phyloP scores from a whole-genome alignment of 2,329 filamentous ascomycete species.

The Chaetomium sp. region DNA sequence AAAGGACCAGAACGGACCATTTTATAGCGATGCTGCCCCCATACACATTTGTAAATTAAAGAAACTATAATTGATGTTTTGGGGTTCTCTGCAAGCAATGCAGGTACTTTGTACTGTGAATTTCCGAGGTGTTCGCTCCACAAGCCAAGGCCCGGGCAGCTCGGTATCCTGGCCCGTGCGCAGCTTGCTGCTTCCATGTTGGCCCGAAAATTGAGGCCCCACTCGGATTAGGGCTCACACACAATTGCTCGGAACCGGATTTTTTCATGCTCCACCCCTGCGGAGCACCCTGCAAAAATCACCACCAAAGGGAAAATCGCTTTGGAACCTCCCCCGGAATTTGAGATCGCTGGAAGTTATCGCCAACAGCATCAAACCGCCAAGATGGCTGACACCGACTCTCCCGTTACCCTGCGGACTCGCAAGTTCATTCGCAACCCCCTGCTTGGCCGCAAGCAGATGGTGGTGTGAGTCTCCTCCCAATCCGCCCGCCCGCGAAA shows the following conservation, averaged over 20 bases:
- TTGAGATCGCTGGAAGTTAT: conserved; percentile 22
- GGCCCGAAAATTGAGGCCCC: conserved; percentile 16
- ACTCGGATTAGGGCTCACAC: conserved; percentile 39
- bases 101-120: background rate
- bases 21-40: conserved; percentile 54
- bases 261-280: conserved; percentile 23
- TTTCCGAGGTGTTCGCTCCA: background rate
- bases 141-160: background rate
- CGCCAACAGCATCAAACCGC: conserved; percentile 24
- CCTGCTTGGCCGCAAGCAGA: conserved; percentile 97
- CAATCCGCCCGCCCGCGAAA: background rate
- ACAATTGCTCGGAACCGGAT: conserved; percentile 31
- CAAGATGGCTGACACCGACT: conserved; percentile 82
- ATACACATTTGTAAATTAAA: conserved; percentile 47
- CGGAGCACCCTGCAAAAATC: conserved; percentile 22
- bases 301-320: conserved; percentile 21
- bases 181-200: background rate
- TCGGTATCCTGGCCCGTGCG: background rate
- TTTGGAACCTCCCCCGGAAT: conserved; percentile 12
- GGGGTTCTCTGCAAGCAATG: background rate
- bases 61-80: background rate
- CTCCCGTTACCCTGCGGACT: conserved; percentile 80
- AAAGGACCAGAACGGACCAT: conserved; percentile 51
- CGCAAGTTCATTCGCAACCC: conserved; percentile 99
- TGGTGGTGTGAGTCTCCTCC: conserved; percentile 82